Evolutionary conservation across 2,329 filamentous ascomycete genomes (phyloP).

Genomic region (Paramyrothecium sp.): DNA sequence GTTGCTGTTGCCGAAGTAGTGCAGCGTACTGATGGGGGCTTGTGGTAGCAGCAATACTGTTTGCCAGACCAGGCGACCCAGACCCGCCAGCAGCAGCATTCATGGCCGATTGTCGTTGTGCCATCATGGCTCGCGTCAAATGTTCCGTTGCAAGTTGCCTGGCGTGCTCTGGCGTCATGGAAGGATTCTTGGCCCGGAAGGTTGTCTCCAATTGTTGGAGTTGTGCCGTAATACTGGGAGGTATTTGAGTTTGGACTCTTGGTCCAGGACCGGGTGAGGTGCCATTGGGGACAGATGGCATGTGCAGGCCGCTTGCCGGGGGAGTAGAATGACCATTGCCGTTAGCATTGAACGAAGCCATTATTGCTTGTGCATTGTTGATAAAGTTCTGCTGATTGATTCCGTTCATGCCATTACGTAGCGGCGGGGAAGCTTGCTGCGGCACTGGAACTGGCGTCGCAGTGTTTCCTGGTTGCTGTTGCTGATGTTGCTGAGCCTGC

Average conservation of each 20-base stretch:
- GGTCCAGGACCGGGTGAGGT: conserved; percentile 42
- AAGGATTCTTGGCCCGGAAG: conserved; percentile 50
- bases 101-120: conserved; percentile 52
- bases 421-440: conserved; percentile 43
- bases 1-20: conserved; percentile 56
- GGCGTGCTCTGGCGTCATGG: conserved; percentile 46
- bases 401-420: conserved; percentile 39
- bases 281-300: conserved; percentile 42
- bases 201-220: conserved; percentile 51
- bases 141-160: conserved; percentile 52
- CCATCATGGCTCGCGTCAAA: conserved; percentile 45
- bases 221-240: conserved; percentile 46
- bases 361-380: conserved; percentile 51
- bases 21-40: conserved; percentile 61
- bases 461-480: conserved; percentile 27
- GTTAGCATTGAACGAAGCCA: conserved; percentile 45
- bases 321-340: conserved; percentile 43
- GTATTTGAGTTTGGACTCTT: conserved; percentile 40
- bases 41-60: conserved; percentile 44
- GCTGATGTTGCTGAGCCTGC: conserved; percentile 30
- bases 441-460: conserved; percentile 21
- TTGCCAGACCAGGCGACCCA: conserved; percentile 46
- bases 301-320: conserved; percentile 43
- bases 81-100: conserved; percentile 51
- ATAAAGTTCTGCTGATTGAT: conserved; percentile 53